phyloP scores from a whole-genome alignment of 176 grass and related monocot genomes.

The maize (Zea mays) region Zm-B73-REFERENCE-NAM-5.0 NC_050099.1:245339501-245340000 shows the following conservation, averaged over 20 bases:
- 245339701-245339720: neutral
- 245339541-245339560: neutral
- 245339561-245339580: conserved; percentile 13
- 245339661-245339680: neutral
- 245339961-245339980: neutral
- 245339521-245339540: neutral
- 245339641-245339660: conserved; percentile 8
- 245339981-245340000: neutral
- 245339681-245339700: conserved; percentile 32
- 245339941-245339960: neutral
- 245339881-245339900: neutral
- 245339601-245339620: neutral
- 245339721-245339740: conserved; percentile 37
- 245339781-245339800: conserved; percentile 18
- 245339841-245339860: neutral
- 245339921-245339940: neutral
- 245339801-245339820: neutral
- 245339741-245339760: neutral
- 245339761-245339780: conserved; percentile 29
- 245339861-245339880: neutral
- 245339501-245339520: conserved; percentile 3
- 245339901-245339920: neutral
- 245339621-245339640: neutral
- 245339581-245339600: neutral
- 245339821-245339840: neutral